Evolutionary conservation across 1,284 basidiomycete genomes (phyloP).

Genomic region (Flammula alnicola): DNA sequence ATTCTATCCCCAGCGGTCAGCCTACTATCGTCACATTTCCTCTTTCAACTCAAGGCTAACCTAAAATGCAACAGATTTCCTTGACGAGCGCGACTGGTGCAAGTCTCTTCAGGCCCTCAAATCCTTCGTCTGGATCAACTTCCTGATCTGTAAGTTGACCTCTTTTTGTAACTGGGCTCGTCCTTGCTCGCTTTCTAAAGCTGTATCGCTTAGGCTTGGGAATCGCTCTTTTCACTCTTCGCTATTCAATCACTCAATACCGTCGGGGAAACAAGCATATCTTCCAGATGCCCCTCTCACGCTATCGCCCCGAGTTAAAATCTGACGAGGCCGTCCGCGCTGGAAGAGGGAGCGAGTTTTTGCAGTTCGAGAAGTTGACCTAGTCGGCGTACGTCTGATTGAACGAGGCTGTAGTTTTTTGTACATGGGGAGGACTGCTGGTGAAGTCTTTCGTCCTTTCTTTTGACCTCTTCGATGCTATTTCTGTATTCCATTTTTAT

Average conservation of each 20-base stretch:
- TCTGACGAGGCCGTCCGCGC: conserved; percentile 7
- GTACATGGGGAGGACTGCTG: neutral
- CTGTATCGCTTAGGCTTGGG: conserved; percentile 42
- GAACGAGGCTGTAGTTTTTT: too few species aligned
- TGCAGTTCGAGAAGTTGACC: conserved; percentile 38
- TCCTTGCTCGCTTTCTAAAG: neutral
- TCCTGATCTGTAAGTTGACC: conserved; percentile 48
- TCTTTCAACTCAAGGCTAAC: neutral
- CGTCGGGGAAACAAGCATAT: conserved; percentile 52
- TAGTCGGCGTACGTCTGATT: too few species aligned
- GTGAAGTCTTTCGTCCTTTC: conserved; percentile 2
- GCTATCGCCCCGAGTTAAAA: conserved; percentile 43
- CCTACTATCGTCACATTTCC: conserved; percentile 7
- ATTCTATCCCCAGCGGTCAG: conserved; percentile 50
- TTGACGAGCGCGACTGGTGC: conserved; percentile 56
- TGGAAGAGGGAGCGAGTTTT: conserved; percentile 37
- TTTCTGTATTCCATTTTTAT: neutral
- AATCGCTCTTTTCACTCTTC: conserved; percentile 44
- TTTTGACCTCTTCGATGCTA: neutral
- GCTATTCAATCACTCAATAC: conserved; percentile 48
- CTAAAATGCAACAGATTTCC: conserved; percentile 39
- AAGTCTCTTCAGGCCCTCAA: conserved; percentile 57
- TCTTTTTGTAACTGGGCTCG: neutral
- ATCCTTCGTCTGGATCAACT: conserved; percentile 62
- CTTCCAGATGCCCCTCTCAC: conserved; percentile 54